phyloP scores from a whole-genome alignment of 148 eudicot genomes.

The Pharnaceum exiguum region DNA sequence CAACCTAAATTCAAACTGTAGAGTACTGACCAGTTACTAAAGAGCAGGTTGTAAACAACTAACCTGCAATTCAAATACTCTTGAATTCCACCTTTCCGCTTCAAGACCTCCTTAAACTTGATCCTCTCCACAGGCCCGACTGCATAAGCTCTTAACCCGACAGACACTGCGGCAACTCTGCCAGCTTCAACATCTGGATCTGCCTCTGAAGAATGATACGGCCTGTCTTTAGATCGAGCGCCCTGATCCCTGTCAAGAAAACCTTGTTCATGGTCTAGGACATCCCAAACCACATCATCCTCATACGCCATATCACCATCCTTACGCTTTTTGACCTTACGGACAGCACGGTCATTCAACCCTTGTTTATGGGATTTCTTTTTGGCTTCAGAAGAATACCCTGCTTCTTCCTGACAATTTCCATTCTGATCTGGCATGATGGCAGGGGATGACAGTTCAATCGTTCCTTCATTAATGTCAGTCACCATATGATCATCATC shows the following conservation, averaged over 20 bases:
- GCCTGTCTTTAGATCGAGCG: constrained; percentile 34
- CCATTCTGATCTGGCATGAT: constrained; percentile 31
- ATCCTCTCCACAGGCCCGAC: constrained; percentile 78
- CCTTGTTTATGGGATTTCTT: constrained; percentile 30
- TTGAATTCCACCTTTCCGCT: constrained; percentile 84
- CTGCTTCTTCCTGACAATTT: constrained; percentile 32
- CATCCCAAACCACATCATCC: constrained; percentile 86
- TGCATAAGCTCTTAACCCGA: constrained; percentile 78
- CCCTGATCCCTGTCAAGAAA: constrained; percentile 38
- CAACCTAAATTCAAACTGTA: background rate
- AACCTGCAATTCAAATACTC: constrained; percentile 92
- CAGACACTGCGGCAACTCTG: constrained; percentile 74
- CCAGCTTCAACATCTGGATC: constrained; percentile 47
- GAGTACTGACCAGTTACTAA: background rate
- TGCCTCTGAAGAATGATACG: constrained; percentile 23
- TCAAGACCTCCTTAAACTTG: constrained; percentile 82
- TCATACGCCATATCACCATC: constrained; percentile 96
- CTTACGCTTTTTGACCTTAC: constrained; percentile 69
- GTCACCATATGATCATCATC: constrained; percentile 25
- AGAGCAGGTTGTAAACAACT: constrained; percentile 23
- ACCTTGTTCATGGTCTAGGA: constrained; percentile 46
- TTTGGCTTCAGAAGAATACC: constrained; percentile 20
- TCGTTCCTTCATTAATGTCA: constrained; percentile 32
- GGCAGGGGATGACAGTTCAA: constrained; percentile 37
- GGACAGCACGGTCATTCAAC: constrained; percentile 47